Evolutionary conservation across 352 stramenopile genomes (phyloP).

Genomic region (Saprolegnia diclina): DNA sequence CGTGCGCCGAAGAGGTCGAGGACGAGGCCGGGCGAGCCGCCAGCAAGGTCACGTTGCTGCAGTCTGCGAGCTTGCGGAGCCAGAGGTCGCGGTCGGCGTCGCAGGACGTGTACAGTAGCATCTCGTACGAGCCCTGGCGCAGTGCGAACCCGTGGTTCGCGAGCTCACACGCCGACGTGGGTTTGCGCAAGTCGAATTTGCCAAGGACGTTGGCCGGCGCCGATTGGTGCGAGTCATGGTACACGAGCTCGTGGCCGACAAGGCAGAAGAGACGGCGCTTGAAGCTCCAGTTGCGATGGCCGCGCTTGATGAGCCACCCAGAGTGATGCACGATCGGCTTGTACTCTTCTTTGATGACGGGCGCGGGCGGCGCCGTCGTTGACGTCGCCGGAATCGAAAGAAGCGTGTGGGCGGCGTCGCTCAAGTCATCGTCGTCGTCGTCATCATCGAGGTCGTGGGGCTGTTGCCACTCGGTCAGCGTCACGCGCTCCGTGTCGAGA

Average conservation of each 20-base stretch:
- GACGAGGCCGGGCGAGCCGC: neutral
- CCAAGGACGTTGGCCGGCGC: slow-evolving; percentile 54
- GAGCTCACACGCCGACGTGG: slow-evolving; percentile 46
- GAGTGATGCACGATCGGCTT: slow-evolving; percentile 77
- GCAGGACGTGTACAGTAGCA: slow-evolving; percentile 75
- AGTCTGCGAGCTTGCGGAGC: slow-evolving; percentile 75
- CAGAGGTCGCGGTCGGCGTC: slow-evolving; percentile 72
- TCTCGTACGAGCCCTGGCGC: slow-evolving; percentile 60
- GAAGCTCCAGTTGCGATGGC: slow-evolving; percentile 70
- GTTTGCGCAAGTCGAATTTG: slow-evolving; percentile 63
- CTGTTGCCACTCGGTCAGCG: neutral
- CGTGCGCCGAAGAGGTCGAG: neutral
- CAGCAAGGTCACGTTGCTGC: slow-evolving; percentile 50
- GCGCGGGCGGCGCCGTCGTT: slow-evolving; percentile 56
- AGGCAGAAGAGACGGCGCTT: slow-evolving; percentile 84
- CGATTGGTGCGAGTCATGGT: slow-evolving; percentile 74
- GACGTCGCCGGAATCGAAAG: slow-evolving; percentile 42
- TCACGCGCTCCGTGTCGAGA: neutral
- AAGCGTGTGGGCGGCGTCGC: slow-evolving; percentile 28
- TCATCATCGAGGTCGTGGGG: slow-evolving; percentile 60
- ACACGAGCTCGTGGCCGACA: slow-evolving; percentile 79
- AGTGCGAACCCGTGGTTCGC: slow-evolving; percentile 74
- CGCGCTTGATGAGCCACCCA: slow-evolving; percentile 83
- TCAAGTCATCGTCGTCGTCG: slow-evolving; percentile 37
- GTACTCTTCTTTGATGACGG: slow-evolving; percentile 42